Evolutionary conservation across 768 basidiomycete genomes (phyloP), one percentile per base, ranked within the genome.

Genomic region (Podaxis sp.): DNA sequence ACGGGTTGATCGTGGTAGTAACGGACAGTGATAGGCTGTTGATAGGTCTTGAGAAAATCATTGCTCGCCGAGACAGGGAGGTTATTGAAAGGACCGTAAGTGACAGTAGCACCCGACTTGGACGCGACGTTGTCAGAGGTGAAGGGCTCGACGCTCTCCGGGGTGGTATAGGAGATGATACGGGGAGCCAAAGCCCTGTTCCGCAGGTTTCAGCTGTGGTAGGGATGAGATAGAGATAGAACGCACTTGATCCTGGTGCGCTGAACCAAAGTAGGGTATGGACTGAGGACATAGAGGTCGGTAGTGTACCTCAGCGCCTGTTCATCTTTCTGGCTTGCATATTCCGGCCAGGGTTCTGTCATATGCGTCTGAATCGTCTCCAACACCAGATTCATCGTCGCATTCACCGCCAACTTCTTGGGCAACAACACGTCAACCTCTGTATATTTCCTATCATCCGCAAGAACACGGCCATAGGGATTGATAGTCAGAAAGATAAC

Each of bases 51-150:
- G 51, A 87, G 73, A 71, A 92, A 93, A 3, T 78, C 77, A 7
- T 75, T 54, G 56, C 78, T 81, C 0, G 87, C 74, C 2, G 93
- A 89, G 10, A 84, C 70, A 13, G 87, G 90, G 52, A 96, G 79
- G 63, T 87, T 83, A 70, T 86, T 83, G 77, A 87, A 97, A 13
- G 96, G 95, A 0, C 96, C 96, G 67, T 96, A 96, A 11, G 92
- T 94, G 38, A 97, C 74, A 4, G 90, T 90, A 7, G 89, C 81
- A 40, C 93, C 91, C 50, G 90, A 84, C 74, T 91, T 91, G 41
- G 87, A 86, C 12, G 82, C 88, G 4, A 84, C 70, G 26, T 73
- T 76, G n/a, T 89, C 89, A 17, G 78, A 73, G 15, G 86, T 81
- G 72, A 91, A 89, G 40, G 75, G 78, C 3, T 85, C 82, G 17